These are phyloP conservation scores for Cladosporium oxysporum DNA, from an alignment of 2,329 filamentous ascomycete genomes.

Conservation along the genomic window DNA sequence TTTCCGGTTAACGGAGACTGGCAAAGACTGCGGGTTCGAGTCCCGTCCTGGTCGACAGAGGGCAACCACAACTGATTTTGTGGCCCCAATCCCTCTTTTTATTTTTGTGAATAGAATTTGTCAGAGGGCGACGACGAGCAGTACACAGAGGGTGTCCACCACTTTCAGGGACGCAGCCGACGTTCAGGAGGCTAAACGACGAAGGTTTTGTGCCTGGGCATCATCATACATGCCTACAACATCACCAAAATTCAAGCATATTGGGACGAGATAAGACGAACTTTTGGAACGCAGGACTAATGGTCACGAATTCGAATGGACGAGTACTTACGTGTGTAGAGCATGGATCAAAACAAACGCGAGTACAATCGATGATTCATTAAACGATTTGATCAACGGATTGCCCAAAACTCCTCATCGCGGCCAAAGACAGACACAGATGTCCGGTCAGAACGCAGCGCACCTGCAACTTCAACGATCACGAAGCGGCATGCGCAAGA, in stretches of 20 bases:
- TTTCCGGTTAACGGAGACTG: conserved; percentile 15
- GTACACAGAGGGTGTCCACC: neutral
- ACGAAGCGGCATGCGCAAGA: neutral
- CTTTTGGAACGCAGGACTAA: neutral
- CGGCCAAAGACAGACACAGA: neutral
- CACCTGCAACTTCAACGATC: neutral
- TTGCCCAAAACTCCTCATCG: neutral
- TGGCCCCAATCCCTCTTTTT: neutral
- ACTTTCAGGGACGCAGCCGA: neutral
- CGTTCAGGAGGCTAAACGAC: neutral
- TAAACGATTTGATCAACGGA: neutral
- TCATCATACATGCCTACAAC: too few species aligned
- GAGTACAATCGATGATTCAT: neutral
- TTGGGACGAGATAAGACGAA: neutral
- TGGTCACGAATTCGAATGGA: neutral
- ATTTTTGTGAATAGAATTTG: neutral
- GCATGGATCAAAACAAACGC: neutral
- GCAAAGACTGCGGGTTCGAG: conserved; percentile 22
- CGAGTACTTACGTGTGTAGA: neutral
- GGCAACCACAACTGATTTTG: too few species aligned
- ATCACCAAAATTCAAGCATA: neutral
- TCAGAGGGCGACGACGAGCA: neutral
- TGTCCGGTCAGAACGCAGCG: neutral
- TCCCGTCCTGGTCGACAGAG: conserved; percentile 4
- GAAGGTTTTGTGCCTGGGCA: too few species aligned